A percentile compares a stretch with the other conserved stretches of the same genome.
These are phyloP conservation scores for Umbelopsis sp. DNA, from an alignment of 192 early-diverging fungal species.

Conservation along the genomic window DNA sequence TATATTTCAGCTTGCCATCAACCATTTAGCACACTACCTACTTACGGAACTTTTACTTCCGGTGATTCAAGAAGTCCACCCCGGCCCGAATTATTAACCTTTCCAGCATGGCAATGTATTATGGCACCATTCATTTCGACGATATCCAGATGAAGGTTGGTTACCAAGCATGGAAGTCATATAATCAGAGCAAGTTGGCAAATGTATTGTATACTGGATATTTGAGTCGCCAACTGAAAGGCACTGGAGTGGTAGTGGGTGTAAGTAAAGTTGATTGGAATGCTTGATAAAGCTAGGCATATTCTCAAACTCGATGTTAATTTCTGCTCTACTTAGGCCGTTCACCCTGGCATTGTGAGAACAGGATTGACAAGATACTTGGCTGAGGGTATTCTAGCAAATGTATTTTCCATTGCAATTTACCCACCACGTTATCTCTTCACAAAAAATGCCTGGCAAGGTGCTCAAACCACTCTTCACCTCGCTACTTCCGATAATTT, in stretches of 20 bases:
- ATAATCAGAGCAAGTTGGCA: constrained; percentile 19
- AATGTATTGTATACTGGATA: constrained; percentile 18
- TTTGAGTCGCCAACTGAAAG: not conserved
- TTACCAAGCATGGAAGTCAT: not conserved
- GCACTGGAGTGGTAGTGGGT: not conserved
- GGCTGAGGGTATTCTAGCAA: not conserved
- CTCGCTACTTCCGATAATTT: constrained; percentile 8
- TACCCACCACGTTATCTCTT: not conserved
- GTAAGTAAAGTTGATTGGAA: not conserved
- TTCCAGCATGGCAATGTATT: not conserved
- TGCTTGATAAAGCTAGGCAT: no score
- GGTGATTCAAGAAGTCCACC: not conserved
- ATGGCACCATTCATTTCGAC: constrained; percentile 14
- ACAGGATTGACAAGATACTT: not conserved
- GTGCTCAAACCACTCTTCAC: constrained; percentile 21
- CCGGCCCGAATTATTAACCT: constrained; percentile 19
- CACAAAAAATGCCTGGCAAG: constrained; percentile 5
- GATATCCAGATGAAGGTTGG: constrained; percentile 10
- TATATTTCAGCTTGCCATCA: constrained; percentile 19
- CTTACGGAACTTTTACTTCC: constrained; percentile 23
- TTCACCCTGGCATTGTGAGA: not conserved
- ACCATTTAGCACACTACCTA: constrained; percentile 24
- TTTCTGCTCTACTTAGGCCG: not conserved
- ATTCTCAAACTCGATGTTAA: no score
- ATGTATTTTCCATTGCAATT: not conserved